These are phyloP conservation scores for Nicotiana obtusifolia DNA, from an alignment of 257 asterid species.

Conservation along the genomic window DNA sequence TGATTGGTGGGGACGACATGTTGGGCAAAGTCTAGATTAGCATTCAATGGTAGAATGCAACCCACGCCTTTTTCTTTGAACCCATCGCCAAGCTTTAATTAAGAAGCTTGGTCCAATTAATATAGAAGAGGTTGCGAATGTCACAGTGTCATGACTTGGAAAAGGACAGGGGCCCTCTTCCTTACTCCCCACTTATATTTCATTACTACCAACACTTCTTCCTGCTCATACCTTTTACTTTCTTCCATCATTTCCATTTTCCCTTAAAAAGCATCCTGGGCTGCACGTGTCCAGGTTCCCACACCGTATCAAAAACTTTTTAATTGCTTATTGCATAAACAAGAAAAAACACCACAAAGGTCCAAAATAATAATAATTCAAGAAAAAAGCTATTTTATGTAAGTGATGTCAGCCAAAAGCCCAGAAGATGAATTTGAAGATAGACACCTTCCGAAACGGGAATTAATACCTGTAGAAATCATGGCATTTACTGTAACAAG, in stretches of 20 bases:
- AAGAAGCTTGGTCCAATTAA: constrained; percentile 21
- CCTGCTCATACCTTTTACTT: constrained; percentile 81
- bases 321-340: background rate
- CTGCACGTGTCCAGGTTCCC: background rate
- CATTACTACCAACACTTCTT: constrained; percentile 37
- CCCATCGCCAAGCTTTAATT: constrained; percentile 34
- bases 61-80: constrained; percentile 55
- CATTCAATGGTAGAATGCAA: constrained; percentile 68
- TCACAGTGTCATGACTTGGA: constrained; percentile 36
- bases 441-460: background rate
- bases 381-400: background rate
- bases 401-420: background rate
- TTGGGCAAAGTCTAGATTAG: constrained; percentile 61
- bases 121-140: constrained; percentile 68
- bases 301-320: background rate
- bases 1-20: constrained; percentile 17
- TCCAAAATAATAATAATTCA: background rate
- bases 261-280: background rate
- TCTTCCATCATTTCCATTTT: constrained; percentile 55
- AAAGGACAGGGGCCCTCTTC: constrained; percentile 68
- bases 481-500: background rate
- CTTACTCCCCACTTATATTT: constrained; percentile 19
- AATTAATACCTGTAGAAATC: background rate
- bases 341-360: background rate
- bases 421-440: background rate